These are phyloP conservation scores for Fusarium irregulare DNA, from an alignment of 2,329 filamentous ascomycete species.

Conservation along the genomic window DNA sequence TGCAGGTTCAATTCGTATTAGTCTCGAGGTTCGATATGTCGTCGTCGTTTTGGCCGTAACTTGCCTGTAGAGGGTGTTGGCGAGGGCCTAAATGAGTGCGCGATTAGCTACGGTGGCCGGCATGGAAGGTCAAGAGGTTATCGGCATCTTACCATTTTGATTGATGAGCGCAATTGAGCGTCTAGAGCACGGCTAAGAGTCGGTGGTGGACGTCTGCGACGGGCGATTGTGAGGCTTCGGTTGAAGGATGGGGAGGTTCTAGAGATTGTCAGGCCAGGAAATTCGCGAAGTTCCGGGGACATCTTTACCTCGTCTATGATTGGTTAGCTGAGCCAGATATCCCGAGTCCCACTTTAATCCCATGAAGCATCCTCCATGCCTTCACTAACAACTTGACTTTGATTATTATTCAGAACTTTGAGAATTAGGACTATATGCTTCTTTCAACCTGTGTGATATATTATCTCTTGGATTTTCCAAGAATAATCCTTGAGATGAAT, in stretches of 20 bases:
- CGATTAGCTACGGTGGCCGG: conserved; percentile 49
- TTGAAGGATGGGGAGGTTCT: conserved; percentile 47
- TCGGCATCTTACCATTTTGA: conserved; percentile 53
- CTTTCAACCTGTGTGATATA: background rate
- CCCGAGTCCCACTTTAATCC: conserved; percentile 39
- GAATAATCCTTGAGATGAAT: background rate
- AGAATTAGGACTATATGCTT: background rate
- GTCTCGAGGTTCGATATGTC: conserved; percentile 32
- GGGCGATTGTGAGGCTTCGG: conserved; percentile 44
- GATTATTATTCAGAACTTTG: background rate
- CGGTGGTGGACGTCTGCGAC: conserved; percentile 45
- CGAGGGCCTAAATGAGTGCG: conserved; percentile 52
- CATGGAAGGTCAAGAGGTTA: background rate
- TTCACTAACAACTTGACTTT: background rate
- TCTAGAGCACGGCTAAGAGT: conserved; percentile 40
- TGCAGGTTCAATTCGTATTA: conserved; percentile 55
- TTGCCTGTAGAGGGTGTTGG: conserved; percentile 56
- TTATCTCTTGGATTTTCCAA: background rate
- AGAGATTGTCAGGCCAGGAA: conserved; percentile 50
- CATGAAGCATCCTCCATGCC: background rate
- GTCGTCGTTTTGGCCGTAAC: conserved; percentile 41
- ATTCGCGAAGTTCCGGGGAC: conserved; percentile 50
- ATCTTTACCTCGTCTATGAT: conserved; percentile 49
- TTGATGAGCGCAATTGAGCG: conserved; percentile 48
- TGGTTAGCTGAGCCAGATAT: conserved; percentile 37